Conservation (phyloP, 169 alveolate species). For the Eimeria falciformis region DNA sequence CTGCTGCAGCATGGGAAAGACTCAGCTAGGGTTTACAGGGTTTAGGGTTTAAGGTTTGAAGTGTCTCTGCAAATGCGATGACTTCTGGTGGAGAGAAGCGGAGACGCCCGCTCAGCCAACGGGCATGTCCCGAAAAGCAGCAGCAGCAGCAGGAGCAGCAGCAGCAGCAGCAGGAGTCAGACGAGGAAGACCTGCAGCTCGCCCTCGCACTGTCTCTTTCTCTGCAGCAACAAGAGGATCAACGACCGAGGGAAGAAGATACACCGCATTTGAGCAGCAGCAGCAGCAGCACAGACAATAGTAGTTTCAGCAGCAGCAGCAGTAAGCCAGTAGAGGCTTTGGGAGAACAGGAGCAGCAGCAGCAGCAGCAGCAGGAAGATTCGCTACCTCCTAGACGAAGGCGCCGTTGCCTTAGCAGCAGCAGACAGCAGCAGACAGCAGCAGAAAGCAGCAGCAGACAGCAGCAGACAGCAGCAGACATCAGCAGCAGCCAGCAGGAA, state of each 20-base stretch:
- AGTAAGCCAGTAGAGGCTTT: background rate
- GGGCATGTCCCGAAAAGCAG: background rate
- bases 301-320: background rate
- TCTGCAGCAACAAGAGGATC: constrained; percentile 1
- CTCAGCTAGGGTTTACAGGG: constrained; percentile 17
- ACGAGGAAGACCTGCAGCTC: background rate
- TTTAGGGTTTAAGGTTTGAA: constrained; percentile 13
- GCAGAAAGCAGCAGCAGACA: too few relatives aligned
- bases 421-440: constrained; percentile 1
- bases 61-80: background rate
- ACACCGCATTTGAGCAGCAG: too few relatives aligned
- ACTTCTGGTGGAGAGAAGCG: too few relatives aligned
- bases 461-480: too few relatives aligned
- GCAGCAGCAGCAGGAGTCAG: constrained; percentile 15
- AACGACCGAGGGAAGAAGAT: background rate
- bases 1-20: too few relatives aligned
- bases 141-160: background rate
- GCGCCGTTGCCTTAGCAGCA: background rate
- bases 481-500: too few relatives aligned
- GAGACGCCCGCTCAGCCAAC: background rate
- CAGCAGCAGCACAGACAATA: background rate
- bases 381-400: background rate
- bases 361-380: constrained; percentile 36
- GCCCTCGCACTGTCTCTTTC: constrained; percentile 19
- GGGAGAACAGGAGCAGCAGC: background rate